Conservation (phyloP, 129 eudicot genomes). For the Oenanthe sinensis region DNA sequence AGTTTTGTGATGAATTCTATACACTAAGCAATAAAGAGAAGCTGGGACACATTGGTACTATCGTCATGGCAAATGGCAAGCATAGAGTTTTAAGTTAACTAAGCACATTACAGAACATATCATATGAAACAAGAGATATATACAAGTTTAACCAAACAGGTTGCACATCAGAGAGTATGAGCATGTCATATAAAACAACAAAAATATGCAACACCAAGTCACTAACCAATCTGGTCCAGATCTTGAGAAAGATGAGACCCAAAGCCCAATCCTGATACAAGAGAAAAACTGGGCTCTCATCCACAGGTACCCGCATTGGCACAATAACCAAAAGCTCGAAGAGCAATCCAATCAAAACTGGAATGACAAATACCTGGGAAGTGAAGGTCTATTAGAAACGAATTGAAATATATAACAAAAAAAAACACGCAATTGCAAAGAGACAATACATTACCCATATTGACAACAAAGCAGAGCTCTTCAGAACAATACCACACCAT, state of each 20-base stretch:
- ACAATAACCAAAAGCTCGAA: constrained; percentile 87
- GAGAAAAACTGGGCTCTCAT: constrained; percentile 89
- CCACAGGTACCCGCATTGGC: constrained; percentile 88
- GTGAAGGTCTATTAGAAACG: background rate
- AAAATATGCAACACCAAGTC: background rate
- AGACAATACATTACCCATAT: constrained; percentile 54
- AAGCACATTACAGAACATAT: background rate
- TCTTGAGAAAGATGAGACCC: constrained; percentile 80
- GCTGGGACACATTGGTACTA: background rate
- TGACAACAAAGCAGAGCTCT: constrained; percentile 71
- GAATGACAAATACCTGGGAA: constrained; percentile 71
- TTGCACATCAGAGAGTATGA: background rate
- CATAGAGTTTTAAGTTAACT: background rate
- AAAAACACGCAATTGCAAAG: background rate
- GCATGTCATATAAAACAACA: background rate
- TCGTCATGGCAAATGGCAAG: no score
- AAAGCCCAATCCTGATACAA: constrained; percentile 96
- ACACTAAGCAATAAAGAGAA: no score
- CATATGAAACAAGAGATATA: background rate
- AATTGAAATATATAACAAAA: background rate
- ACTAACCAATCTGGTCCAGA: constrained; percentile 94
- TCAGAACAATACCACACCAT: constrained; percentile 69
- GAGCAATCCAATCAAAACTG: constrained; percentile 72
- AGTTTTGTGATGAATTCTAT: background rate
- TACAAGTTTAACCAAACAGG: background rate